Evolutionary conservation across 768 basidiomycete genomes (phyloP).

Genomic region (Rhodocollybia butyracea): DNA sequence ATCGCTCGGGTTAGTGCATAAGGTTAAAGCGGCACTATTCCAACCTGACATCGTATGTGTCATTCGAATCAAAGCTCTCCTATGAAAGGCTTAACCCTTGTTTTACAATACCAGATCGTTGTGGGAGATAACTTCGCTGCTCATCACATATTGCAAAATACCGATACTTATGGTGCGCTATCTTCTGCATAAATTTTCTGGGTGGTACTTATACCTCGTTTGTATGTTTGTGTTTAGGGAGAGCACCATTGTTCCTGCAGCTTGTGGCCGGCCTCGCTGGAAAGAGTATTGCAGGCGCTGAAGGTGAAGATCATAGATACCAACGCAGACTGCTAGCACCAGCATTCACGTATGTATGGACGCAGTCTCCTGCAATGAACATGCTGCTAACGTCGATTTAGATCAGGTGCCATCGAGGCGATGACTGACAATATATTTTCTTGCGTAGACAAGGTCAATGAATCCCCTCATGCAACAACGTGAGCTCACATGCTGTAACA

Average conservation of each 20-base stretch:
- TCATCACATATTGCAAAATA: conserved; percentile 35
- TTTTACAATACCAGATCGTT: conserved; percentile 31
- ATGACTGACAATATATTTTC: no score
- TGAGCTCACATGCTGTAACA: no score
- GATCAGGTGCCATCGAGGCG: no score
- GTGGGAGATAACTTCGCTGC: no score
- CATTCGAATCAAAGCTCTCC: neutral
- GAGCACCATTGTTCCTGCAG: conserved; percentile 28
- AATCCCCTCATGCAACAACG: no score
- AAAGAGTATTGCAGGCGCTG: conserved; percentile 33
- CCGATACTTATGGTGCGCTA: no score
- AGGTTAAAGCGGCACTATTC: conserved; percentile 34
- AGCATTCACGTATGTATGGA: conserved; percentile 31
- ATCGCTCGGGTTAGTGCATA: conserved; percentile 29
- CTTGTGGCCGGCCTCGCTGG: conserved; percentile 30
- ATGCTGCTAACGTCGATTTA: no score
- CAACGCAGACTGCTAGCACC: conserved; percentile 28
- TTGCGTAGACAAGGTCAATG: no score
- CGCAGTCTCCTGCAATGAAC: no score
- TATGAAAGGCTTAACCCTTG: conserved; percentile 22
- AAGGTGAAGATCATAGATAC: conserved; percentile 32
- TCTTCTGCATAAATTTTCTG: no score
- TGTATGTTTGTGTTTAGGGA: conserved; percentile 11
- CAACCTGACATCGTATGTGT: conserved; percentile 32
- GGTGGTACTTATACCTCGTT: conserved; percentile 22